Percentiles rank a stretch among this genome's conserved stretches.
phyloP scores from a whole-genome alignment of 2,329 filamentous ascomycete genomes.

The Phialophora macrospora region DNA sequence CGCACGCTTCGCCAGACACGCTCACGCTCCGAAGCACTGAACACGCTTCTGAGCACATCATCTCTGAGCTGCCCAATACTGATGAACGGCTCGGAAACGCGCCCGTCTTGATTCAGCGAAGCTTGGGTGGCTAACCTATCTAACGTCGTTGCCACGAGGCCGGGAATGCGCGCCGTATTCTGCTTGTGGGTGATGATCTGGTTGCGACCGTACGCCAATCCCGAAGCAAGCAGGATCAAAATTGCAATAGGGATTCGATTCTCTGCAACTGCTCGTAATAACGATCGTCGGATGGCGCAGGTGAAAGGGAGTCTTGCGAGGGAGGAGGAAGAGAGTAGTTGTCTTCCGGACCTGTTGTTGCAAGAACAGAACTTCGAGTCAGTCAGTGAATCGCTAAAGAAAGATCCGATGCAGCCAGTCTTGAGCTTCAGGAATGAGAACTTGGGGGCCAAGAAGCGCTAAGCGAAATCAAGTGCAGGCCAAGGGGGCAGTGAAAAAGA shows the following conservation, averaged over 20 bases:
- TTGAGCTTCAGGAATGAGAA: constrained; percentile 2
- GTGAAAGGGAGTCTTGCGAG: constrained; percentile 87
- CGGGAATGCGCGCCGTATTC: constrained; percentile 74
- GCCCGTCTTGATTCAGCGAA: constrained; percentile 71
- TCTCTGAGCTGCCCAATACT: constrained; percentile 88
- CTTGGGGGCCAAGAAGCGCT: constrained; percentile 8
- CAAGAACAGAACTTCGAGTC: constrained; percentile 34
- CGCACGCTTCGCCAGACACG: constrained; percentile 83
- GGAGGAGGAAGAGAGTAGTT: constrained; percentile 80
- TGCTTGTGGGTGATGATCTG: constrained; percentile 67
- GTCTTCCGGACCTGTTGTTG: constrained; percentile 57
- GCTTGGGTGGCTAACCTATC: constrained; percentile 83
- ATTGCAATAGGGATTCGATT: constrained; percentile 58
- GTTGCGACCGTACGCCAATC: constrained; percentile 67
- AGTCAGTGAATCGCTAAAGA: constrained; percentile 38
- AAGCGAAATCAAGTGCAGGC: constrained; percentile 24
- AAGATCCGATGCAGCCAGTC: constrained; percentile 29
- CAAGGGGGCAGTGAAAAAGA: background rate
- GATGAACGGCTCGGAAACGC: constrained; percentile 75
- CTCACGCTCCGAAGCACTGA: constrained; percentile 75
- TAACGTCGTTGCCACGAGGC: constrained; percentile 81
- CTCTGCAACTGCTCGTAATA: constrained; percentile 55
- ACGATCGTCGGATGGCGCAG: constrained; percentile 59
- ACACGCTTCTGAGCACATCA: constrained; percentile 82
- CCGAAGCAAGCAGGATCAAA: constrained; percentile 53